Base-by-base conservation (phyloP, 768 basidiomycete genomes). In the Chlorophyllum brunneum region DNA sequence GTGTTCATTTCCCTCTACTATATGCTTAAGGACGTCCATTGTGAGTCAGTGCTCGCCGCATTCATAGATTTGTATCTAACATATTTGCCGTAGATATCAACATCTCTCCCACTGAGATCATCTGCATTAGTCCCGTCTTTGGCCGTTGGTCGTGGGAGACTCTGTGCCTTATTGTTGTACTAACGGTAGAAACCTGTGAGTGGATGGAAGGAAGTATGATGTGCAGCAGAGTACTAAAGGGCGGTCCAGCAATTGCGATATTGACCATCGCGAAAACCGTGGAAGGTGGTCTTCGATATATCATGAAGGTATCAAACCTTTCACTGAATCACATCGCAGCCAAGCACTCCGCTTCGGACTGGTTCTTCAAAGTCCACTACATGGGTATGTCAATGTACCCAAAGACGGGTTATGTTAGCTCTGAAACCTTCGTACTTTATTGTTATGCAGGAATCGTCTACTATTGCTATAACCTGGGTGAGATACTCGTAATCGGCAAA, bases 281-380 rank as follows among this genome's bases (percentile, higher is more conserved):
- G 26, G 33, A 44, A 45, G 51, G 51, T 52, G 15, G 7, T 29
- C 11, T n/a, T 1, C 11, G 11, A 5, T 27, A 11, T n/a, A 3
- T 11, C 22, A 4, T 26, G 9, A 37, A 42, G 23, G 24, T 27
- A 42, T n/a, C 10, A 10, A 42, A 4, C 4, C 10, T 24, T 5
- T 9, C 41, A 23, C 23, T 40, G 20, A 40, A 42, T 9, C 10
- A 15, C 26, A 13, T 42, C 41, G 22, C n/a, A 52, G 51, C 42
- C 23, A 41, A 41, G 34, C 33, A 44, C 3, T 52, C 31, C 30
- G 37, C 26, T 15, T 49, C 48, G 4, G n/a, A 26, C 30, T 49
- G 48, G 48, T 26, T 39, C 20, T 40, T 49, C 5, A 49, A 30
- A n/a, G n/a, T 49, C 30, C 48, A 49, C n/a, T 40, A 49, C 11